A percentile compares a stretch with the other conserved stretches of the same genome.
phyloP scores from a whole-genome alignment of 768 basidiomycete species.

The Pleurotus salmoneostramineus region DNA sequence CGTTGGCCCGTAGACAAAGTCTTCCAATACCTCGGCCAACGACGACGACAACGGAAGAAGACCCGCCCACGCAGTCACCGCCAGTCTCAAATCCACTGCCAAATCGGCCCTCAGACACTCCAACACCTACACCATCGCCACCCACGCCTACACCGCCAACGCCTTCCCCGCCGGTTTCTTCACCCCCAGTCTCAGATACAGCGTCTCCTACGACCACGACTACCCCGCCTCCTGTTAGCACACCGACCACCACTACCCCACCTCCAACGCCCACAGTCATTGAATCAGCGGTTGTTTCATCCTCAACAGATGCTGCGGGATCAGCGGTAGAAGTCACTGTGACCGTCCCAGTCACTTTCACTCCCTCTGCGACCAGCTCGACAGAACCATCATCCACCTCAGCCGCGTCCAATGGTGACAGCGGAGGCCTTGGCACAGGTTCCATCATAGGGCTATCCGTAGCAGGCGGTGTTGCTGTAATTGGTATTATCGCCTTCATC shows the following conservation, averaged over 20 bases:
- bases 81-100: background rate
- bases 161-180: too few relatives aligned
- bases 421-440: slow-evolving; percentile 53
- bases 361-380: too few relatives aligned
- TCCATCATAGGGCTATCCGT: slow-evolving; percentile 81
- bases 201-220: background rate
- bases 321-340: background rate
- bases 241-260: background rate
- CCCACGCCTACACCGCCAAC: background rate
- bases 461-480: slow-evolving; percentile 70
- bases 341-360: background rate
- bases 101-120: background rate
- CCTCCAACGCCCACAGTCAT: background rate
- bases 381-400: slow-evolving; percentile 2
- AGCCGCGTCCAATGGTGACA: slow-evolving; percentile 14
- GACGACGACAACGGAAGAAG: background rate
- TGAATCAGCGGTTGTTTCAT: background rate
- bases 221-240: background rate
- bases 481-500: slow-evolving; percentile 72
- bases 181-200: background rate
- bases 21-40: background rate
- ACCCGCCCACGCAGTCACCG: background rate
- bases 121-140: background rate
- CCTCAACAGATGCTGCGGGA: background rate
- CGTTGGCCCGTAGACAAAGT: background rate